Evolutionary conservation across 2,329 filamentous ascomycete species (phyloP).

Genomic region (Amesomyces nigricolor): DNA sequence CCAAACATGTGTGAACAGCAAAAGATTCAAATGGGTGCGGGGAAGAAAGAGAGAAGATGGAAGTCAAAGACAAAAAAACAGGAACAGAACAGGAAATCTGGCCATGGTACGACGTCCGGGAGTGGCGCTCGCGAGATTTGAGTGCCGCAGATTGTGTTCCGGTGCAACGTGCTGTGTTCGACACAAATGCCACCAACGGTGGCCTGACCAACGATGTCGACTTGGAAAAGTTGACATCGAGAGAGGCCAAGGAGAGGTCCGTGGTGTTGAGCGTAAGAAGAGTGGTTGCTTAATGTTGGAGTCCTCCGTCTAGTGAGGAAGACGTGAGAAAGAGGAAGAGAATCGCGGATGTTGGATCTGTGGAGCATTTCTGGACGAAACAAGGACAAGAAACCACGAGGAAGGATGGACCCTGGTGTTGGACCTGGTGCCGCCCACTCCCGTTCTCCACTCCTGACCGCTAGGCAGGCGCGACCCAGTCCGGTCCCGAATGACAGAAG

Average conservation of each 20-base stretch:
- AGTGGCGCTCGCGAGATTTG: slow-evolving; percentile 15
- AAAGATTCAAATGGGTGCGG: too few species aligned
- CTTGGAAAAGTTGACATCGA: too few species aligned
- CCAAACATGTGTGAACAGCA: too few species aligned
- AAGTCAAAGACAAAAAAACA: not conserved
- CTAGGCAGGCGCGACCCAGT: not conserved
- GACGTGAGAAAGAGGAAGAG: not conserved
- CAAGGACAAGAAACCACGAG: not conserved
- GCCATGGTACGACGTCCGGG: not conserved
- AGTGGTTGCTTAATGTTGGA: not conserved
- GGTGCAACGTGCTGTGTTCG: slow-evolving; percentile 1
- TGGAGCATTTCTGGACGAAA: slow-evolving; percentile 2
- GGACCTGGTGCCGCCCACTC: slow-evolving; percentile 1
- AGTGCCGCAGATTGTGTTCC: slow-evolving; percentile 5
- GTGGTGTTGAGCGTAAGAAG: too few species aligned
- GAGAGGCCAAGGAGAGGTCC: too few species aligned
- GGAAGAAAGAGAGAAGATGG: not conserved
- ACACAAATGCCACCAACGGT: slow-evolving; percentile 12
- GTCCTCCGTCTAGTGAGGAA: not conserved
- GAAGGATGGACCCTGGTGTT: slow-evolving; percentile 1
- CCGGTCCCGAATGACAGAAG: not conserved
- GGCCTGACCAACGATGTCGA: not conserved
- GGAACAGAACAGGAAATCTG: not conserved
- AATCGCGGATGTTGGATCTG: not conserved
- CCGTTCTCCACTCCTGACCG: slow-evolving; percentile 2